Evolutionary conservation across 768 basidiomycete species (phyloP).

Genomic region (Lepiota venenata): DNA sequence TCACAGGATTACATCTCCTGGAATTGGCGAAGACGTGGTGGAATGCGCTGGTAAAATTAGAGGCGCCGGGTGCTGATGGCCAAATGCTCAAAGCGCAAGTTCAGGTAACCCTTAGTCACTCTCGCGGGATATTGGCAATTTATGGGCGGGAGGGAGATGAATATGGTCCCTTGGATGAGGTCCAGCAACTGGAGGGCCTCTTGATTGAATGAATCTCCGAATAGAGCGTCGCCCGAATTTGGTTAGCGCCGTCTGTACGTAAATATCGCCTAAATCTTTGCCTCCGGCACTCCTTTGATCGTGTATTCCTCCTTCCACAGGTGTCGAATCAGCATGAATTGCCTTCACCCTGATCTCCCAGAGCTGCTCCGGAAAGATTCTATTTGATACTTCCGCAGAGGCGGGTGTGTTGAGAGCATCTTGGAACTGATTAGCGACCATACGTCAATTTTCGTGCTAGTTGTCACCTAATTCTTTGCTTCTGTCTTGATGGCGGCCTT

Average conservation of each 20-base stretch:
- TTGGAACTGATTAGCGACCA: not conserved
- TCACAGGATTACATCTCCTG: conserved; percentile 68
- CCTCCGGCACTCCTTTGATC: not conserved
- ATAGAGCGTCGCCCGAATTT: not conserved
- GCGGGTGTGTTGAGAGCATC: not conserved
- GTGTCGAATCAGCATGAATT: too few species aligned
- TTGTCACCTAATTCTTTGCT: not conserved
- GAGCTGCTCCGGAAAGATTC: too few species aligned
- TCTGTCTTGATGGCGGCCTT: not conserved
- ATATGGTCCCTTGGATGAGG: conserved; percentile 55
- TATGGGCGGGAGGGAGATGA: conserved; percentile 64
- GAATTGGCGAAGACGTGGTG: conserved; percentile 77
- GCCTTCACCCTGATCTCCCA: too few species aligned
- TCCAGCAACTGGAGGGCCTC: conserved; percentile 39
- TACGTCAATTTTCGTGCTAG: conserved; percentile 5
- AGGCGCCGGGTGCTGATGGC: conserved; percentile 18
- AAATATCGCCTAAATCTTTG: not conserved
- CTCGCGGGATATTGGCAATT: conserved; percentile 37
- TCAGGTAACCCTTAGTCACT: conserved; percentile 35
- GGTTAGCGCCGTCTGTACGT: not conserved
- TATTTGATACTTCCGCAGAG: not conserved
- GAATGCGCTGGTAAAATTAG: conserved; percentile 50
- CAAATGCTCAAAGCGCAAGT: conserved; percentile 24
- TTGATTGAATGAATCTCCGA: conserved; percentile 23
- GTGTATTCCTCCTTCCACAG: too few species aligned